phyloP scores from a whole-genome alignment of 192 early-diverging fungal species.

The Coemansia umbellata region DNA sequence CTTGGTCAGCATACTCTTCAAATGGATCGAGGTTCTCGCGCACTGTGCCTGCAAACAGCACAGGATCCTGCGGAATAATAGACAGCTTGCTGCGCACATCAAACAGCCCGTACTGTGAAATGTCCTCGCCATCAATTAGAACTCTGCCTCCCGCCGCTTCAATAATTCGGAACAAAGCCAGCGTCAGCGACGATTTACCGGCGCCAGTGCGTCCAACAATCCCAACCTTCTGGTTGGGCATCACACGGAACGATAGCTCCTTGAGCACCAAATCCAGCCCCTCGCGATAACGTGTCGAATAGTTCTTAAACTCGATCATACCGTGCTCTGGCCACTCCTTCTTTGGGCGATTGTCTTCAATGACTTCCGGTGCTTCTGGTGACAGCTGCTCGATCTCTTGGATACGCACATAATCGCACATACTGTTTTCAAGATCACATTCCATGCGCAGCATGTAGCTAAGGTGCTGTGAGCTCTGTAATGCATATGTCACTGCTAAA shows the following conservation, averaged over 20 bases:
- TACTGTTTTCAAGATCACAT: conserved; percentile 63
- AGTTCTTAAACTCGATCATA: conserved; percentile 67
- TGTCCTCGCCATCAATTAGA: conserved; percentile 60
- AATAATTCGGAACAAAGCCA: conserved; percentile 58
- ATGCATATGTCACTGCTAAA: conserved; percentile 63
- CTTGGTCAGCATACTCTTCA: conserved; percentile 41
- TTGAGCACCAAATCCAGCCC: conserved; percentile 77
- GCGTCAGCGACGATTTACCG: conserved; percentile 57
- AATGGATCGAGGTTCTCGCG: conserved; percentile 60
- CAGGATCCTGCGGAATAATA: conserved; percentile 86
- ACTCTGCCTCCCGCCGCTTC: conserved; percentile 64
- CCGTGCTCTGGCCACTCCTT: conserved; percentile 74
- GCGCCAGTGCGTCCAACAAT: conserved; percentile 55
- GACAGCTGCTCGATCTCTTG: conserved; percentile 78
- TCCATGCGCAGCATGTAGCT: conserved; percentile 83
- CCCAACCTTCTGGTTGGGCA: conserved; percentile 54
- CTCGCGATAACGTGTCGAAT: conserved; percentile 76
- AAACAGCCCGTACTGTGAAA: conserved; percentile 45
- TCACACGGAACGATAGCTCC: conserved; percentile 36
- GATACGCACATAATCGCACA: conserved; percentile 60
- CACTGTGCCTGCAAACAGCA: conserved; percentile 65
- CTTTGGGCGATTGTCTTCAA: conserved; percentile 56
- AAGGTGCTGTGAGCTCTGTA: conserved; percentile 71
- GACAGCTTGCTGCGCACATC: conserved; percentile 62
- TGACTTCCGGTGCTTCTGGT: conserved; percentile 72